phyloP scores from a whole-genome alignment of 805 yeast species.

The Candida insectalens region DNA sequence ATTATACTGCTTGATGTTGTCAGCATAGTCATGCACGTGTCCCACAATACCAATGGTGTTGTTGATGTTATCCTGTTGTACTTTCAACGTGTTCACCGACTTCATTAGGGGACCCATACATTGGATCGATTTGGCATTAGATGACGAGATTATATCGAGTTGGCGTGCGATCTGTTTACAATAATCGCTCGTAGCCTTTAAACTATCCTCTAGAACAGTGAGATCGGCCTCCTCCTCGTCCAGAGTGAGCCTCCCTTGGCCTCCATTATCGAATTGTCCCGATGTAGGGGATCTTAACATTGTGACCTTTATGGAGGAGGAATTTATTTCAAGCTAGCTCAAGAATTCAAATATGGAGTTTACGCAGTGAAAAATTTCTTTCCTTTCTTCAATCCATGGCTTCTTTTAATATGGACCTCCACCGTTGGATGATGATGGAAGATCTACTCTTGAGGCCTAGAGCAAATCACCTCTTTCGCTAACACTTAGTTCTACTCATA shows the following conservation, averaged over 20 bases:
- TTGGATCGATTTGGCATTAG: constrained; percentile 45
- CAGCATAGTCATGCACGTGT: constrained; percentile 36
- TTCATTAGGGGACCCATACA: constrained; percentile 66
- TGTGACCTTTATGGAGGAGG: neutral
- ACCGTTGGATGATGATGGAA: neutral
- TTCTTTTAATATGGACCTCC: neutral
- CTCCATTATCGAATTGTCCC: constrained; percentile 1
- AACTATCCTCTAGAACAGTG: constrained; percentile 68
- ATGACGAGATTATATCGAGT: constrained; percentile 40
- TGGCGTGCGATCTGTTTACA: constrained; percentile 47
- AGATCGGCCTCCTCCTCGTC: constrained; percentile 79
- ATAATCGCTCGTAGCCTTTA: constrained; percentile 47
- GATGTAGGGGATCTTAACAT: constrained; percentile 1
- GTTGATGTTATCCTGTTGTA: constrained; percentile 48
- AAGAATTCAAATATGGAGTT: neutral
- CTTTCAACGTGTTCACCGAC: constrained; percentile 46
- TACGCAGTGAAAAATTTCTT: neutral
- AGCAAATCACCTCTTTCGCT: constrained; percentile 26
- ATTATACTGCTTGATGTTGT: constrained; percentile 23
- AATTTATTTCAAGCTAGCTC: neutral
- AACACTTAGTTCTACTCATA: constrained; percentile 25
- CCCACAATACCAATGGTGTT: constrained; percentile 38
- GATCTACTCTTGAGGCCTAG: constrained; percentile 11
- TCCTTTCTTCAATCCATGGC: neutral
- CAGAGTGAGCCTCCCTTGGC: constrained; percentile 11